Percentiles rank a stretch among this genome's conserved stretches.
These are phyloP conservation scores for Oryza meyeriana DNA, from an alignment of 176 grass and related monocot species.

Conservation along the genomic window DNA sequence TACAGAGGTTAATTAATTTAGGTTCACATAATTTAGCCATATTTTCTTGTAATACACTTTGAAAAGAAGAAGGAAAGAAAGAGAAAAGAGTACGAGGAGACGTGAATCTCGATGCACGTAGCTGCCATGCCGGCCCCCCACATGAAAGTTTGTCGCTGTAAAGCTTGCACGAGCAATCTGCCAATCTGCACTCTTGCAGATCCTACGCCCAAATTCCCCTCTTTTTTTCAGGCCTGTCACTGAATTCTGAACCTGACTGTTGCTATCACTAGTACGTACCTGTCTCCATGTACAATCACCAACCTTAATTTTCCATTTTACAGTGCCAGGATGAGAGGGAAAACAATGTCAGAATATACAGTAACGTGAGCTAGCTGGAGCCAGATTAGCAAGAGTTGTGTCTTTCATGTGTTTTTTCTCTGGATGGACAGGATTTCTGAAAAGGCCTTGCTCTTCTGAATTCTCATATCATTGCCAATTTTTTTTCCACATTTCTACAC, in stretches of 20 bases:
- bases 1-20: no score
- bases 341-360: background rate
- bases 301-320: background rate
- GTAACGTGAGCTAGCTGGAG: background rate
- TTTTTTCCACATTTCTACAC: background rate
- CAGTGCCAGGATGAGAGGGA: background rate
- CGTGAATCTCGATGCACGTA: background rate
- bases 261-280: background rate
- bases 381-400: no score
- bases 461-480: slow-evolving; percentile 1
- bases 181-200: background rate
- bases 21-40: no score
- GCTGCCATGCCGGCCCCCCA: background rate
- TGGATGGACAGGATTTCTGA: background rate
- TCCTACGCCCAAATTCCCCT: background rate
- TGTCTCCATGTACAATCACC: background rate
- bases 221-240: background rate
- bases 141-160: background rate
- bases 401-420: background rate
- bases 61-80: background rate
- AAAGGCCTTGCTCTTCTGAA: background rate
- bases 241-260: background rate
- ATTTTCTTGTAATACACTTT: no score
- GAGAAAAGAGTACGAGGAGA: background rate
- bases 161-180: background rate